phyloP scores from a whole-genome alignment of 140 eudicot species.

The Cichorium intybus region DNA sequence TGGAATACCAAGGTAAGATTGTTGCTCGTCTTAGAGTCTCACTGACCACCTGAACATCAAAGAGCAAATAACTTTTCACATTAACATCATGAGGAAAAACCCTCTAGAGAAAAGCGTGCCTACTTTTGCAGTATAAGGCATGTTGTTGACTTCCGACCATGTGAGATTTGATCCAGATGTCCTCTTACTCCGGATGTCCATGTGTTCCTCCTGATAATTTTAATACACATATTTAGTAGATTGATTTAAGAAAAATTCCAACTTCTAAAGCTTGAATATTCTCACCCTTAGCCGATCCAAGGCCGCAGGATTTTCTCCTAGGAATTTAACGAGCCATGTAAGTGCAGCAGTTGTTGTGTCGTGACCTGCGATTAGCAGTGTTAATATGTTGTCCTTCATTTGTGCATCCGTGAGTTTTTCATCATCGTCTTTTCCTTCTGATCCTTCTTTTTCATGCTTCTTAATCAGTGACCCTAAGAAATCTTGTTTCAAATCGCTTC shows the following conservation, averaged over 20 bases:
- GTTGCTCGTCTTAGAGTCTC: conserved; percentile 80
- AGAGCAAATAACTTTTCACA: background rate
- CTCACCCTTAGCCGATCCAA: conserved; percentile 53
- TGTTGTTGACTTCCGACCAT: conserved; percentile 76
- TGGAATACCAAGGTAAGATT: conserved; percentile 81
- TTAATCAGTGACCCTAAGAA: conserved; percentile 57
- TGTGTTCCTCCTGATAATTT: conserved; percentile 56
- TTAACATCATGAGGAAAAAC: background rate
- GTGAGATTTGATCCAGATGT: conserved; percentile 59
- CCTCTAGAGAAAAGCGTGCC: background rate
- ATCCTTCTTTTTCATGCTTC: conserved; percentile 50
- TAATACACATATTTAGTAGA: background rate
- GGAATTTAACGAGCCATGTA: conserved; percentile 74
- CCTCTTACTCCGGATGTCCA: conserved; percentile 45
- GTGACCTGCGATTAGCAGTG: conserved; percentile 79
- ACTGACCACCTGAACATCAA: conserved; percentile 49
- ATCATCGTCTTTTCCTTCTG: conserved; percentile 34
- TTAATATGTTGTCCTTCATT: conserved; percentile 77
- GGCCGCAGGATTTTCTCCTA: conserved; percentile 62
- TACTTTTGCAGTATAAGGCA: conserved; percentile 78
- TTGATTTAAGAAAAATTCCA: background rate
- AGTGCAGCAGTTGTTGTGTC: conserved; percentile 89
- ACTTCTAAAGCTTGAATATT: background rate
- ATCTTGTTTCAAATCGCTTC: conserved; percentile 53
- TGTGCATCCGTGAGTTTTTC: conserved; percentile 70